Percentiles rank a stretch among this genome's conserved stretches.
Evolutionary conservation across 164 flowering plant species (phyloP).

Genomic region (Nymphaea thermarum): DNA sequence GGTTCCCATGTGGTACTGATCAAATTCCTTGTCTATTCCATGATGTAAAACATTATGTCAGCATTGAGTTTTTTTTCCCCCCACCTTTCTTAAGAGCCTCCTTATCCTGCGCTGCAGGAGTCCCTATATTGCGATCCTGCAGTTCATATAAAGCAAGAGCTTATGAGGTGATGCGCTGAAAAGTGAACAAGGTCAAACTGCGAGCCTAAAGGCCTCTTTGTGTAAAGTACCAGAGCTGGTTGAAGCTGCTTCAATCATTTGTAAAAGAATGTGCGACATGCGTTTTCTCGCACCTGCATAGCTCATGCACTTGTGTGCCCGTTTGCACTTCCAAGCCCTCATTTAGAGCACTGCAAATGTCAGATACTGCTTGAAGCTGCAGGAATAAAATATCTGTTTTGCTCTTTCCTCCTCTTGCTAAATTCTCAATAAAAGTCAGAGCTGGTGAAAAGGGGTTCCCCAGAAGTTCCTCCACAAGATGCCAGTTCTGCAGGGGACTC

Average conservation of each 20-base stretch:
- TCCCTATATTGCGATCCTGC: neutral
- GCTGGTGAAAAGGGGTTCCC: neutral
- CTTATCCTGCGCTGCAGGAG: neutral
- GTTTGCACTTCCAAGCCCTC: neutral
- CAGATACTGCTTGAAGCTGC: neutral
- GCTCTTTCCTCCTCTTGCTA: neutral
- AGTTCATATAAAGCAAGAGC: neutral
- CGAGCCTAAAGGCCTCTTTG: neutral
- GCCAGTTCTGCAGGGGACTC: no score
- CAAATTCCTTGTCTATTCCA: no score
- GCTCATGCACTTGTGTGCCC: neutral
- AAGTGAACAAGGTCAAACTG: neutral
- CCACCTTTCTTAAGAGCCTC: neutral
- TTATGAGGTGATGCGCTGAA: neutral
- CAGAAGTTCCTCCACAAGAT: no score
- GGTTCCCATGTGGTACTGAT: no score
- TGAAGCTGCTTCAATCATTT: neutral
- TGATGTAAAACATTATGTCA: neutral
- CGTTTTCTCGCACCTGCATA: no score
- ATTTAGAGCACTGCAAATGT: neutral
- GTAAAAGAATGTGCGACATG: neutral
- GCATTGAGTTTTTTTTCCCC: neutral
- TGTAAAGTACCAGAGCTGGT: neutral
- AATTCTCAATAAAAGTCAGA: neutral
- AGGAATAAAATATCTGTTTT: neutral